Evolutionary conservation across 176 grass and related monocot species (phyloP).

Genomic region (Aegilops umbellulata): DNA sequence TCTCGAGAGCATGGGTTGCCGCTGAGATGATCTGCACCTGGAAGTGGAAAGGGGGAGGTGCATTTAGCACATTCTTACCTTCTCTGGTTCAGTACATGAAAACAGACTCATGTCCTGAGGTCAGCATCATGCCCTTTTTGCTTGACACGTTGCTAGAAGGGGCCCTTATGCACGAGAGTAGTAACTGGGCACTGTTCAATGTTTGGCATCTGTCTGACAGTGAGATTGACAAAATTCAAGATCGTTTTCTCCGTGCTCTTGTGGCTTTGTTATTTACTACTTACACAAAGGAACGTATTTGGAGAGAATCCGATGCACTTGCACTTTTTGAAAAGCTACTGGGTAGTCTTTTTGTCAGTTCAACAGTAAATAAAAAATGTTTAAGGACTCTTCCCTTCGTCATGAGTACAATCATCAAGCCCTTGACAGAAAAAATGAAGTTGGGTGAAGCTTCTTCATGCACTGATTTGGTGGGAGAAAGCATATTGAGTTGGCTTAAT

Average conservation of each 20-base stretch:
- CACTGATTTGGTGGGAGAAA: slow-evolving; percentile 49
- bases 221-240: slow-evolving; percentile 68
- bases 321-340: slow-evolving; percentile 58
- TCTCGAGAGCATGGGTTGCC: slow-evolving; percentile 78
- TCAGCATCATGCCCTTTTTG: slow-evolving; percentile 39
- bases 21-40: slow-evolving; percentile 83
- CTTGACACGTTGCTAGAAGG: slow-evolving; percentile 65
- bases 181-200: slow-evolving; percentile 75
- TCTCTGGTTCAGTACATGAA: slow-evolving; percentile 62
- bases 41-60: slow-evolving; percentile 66
- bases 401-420: slow-evolving; percentile 53
- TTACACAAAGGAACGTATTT: slow-evolving; percentile 45
- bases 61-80: slow-evolving; percentile 63
- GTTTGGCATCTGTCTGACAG: slow-evolving; percentile 61
- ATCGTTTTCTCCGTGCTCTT: slow-evolving; percentile 70
- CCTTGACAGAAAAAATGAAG: slow-evolving; percentile 37
- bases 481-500: slow-evolving; percentile 75
- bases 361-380: slow-evolving; percentile 46
- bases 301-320: slow-evolving; percentile 52
- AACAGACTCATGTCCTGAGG: slow-evolving; percentile 38
- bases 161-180: slow-evolving; percentile 47
- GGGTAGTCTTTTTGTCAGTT: slow-evolving; percentile 46
- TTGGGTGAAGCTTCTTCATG: slow-evolving; percentile 21
- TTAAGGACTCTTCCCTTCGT: slow-evolving; percentile 64
- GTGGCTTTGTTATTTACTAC: slow-evolving; percentile 55